Evolutionary conservation across 306 rosid genomes (phyloP).

Genomic region (Casuarina glauca): DNA sequence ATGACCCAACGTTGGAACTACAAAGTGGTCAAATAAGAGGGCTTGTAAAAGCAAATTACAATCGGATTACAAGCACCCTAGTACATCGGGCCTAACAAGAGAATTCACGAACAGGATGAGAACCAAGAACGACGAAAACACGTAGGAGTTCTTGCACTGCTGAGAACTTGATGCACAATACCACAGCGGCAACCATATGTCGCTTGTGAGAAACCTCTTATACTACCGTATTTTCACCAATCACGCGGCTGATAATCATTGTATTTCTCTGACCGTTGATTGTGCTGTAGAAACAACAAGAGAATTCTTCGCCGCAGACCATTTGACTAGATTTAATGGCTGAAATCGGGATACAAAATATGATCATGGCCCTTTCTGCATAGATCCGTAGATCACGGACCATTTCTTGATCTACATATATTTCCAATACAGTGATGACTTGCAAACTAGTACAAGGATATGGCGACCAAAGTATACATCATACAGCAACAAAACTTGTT

Average conservation of each 20-base stretch:
- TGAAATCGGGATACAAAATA: too few relatives aligned
- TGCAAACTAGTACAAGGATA: slow-evolving; percentile 30
- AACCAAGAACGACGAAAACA: background rate
- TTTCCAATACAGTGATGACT: slow-evolving; percentile 19
- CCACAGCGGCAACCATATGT: too few relatives aligned
- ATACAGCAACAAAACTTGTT: slow-evolving; percentile 13
- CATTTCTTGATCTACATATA: background rate
- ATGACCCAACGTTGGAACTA: too few relatives aligned
- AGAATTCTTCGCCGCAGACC: too few relatives aligned
- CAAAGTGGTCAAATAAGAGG: background rate
- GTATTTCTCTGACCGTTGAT: too few relatives aligned
- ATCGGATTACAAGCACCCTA: background rate
- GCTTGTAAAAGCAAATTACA: background rate
- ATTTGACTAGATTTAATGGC: too few relatives aligned
- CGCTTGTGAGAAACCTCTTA: background rate
- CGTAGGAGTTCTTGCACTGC: background rate
- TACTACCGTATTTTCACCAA: too few relatives aligned
- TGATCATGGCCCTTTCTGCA: background rate
- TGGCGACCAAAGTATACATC: slow-evolving; percentile 23
- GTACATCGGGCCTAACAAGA: background rate
- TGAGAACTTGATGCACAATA: background rate
- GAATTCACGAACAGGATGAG: background rate
- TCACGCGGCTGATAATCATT: too few relatives aligned
- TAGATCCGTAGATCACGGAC: background rate
- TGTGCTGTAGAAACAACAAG: too few relatives aligned